Evolutionary conservation across 768 basidiomycete genomes (phyloP), one percentile per base, ranked within the genome.

Genomic region (Suillus occidentalis): DNA sequence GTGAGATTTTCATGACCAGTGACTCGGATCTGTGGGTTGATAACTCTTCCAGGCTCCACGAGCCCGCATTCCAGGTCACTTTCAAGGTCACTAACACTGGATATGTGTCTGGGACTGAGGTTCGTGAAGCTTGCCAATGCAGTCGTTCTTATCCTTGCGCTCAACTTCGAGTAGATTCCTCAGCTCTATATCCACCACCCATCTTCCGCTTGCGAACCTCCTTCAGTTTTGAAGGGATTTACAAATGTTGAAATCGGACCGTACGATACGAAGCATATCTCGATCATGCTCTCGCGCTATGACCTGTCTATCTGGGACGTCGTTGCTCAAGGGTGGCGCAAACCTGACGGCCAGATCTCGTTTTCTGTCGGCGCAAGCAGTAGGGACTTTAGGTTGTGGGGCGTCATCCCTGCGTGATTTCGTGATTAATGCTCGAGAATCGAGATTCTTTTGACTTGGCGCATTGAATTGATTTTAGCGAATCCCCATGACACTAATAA

Each of bases 231-330:
- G 43, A 84, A 81, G 64, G 89, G 89, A 18, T 90, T 91, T 78
- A 82, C 80, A 37, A 79, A 88, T 69, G 76, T 86, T 52, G 77
- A 80, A 40, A 64, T 89, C 0, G 63, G 71, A 5, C 79, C 84
- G 6, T 83, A 84, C 3, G 70, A 85, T 69, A 80, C 68, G 42
- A 75, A 77, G 69, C 71, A 64, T 10, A 84, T 87, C 16, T 79
- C 75, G 12, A 79, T 91, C 66, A 80, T 76, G 10, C 76, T 91
- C 55, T 86, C 88, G 16, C 78, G 87, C 50, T 86, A 89, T 69
- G 87, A 88, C 66, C 72, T 90, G 69, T 87, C 84, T 22, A 81
- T 89, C 62, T 92, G 90, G 91, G 88, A 92, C 75, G 82, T 81
- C 7, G 81, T 72, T 14, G 76, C 77, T 43, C 91, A 92, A 75